Base-by-base conservation (phyloP, 441 rosid species). In the Bocquillonia castaneifolia region DNA sequence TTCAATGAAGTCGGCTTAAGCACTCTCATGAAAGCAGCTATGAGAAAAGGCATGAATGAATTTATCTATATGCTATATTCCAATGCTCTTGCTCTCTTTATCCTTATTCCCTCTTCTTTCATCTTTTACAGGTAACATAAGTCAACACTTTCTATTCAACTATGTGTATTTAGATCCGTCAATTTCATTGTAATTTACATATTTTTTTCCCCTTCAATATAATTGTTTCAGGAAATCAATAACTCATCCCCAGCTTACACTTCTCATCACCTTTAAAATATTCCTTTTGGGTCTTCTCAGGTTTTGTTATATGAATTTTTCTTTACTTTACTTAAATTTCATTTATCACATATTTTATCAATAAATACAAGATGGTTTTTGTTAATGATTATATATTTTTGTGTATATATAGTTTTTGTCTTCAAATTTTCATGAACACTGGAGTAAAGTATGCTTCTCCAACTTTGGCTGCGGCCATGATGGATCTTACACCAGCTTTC, bases 1-100 rank as follows among this genome's bases (percentile, higher is more conserved):
- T 53, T 68, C 64, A 42, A 71, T 63, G 85, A 80, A 10, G 80
- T 78, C 7, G 82, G 84, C 58, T 63, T 80, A 25, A 81, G 40
- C 71, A 81, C 81, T 1, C 17, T 81, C 29, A 76, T 59, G 53
- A 84, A 81, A 69, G 84, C 76, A 10, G 81, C 84, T 69, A 78
- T 84, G 81, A 53, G 39, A 51, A 53, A 29, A 58, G 85, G 85
- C 67, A 63, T 78, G 75, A 84, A 76, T 54, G 57, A 75, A 17
- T 84, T 78, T 58, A 65, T 84, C 25, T 73, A 74, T 32, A 67
- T 80, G 5, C 51, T 78, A 14, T 81, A 84, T 72, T 78, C 85
- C 1, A 80, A 81, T 44, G 29, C 59, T 26, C 60, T 81, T 29
- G 82, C 73, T 65, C 31, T 79, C 74, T 63, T 78, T 69, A 40